Base-by-base conservation (phyloP, 2,329 filamentous ascomycete species). In the Zymoseptoria tritici region DNA sequence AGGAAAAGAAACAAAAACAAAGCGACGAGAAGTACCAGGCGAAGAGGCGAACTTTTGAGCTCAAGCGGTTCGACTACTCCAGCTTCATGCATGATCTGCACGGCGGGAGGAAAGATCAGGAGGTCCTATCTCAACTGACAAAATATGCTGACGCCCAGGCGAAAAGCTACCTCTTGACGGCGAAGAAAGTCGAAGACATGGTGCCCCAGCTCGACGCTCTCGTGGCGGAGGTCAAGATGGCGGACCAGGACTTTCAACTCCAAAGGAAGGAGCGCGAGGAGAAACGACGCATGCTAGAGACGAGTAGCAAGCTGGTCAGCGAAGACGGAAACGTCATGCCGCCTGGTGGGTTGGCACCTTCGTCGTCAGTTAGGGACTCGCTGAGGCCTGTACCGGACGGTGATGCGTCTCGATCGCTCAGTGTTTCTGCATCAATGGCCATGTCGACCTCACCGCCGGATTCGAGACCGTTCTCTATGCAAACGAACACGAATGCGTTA, bases 31-130 rank as follows among this genome's bases (percentile, higher is more conserved):
- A 99, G 72, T 99, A 97, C 72, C 93, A 97, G 73, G 86, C 83
- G 52, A 97, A 97, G 78, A 85, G 92, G 66, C 87, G 90, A 52
- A 96, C 91, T 67, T 99, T 99, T 70, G 94, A 99, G 78, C 82
- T 99, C 59, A 97, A 96, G 78, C 87, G 95, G 9, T 99, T 99
- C 70, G 95, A 99, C 75, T 99, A 99, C 74, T 97, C 93, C 2
- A 96, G 91, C 13, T 99, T 97, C 72, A 96, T 99, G 90, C 93
- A 97, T 70, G 94, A 99, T 78, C 81, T 99, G n/a, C 94, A 97
- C 64, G 94, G 94, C 29, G 94, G 94, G n/a, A 87, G 94, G 63
- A 99, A 97, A 73, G 94, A 99, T 70, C 94, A 97, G 71, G 94
- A 99, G 73, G 90, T 99, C 4, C 77, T 99, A 29, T 97, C 93